phyloP scores from a whole-genome alignment of 352 stramenopile genomes.

The Globisporangium paddicum region DNA sequence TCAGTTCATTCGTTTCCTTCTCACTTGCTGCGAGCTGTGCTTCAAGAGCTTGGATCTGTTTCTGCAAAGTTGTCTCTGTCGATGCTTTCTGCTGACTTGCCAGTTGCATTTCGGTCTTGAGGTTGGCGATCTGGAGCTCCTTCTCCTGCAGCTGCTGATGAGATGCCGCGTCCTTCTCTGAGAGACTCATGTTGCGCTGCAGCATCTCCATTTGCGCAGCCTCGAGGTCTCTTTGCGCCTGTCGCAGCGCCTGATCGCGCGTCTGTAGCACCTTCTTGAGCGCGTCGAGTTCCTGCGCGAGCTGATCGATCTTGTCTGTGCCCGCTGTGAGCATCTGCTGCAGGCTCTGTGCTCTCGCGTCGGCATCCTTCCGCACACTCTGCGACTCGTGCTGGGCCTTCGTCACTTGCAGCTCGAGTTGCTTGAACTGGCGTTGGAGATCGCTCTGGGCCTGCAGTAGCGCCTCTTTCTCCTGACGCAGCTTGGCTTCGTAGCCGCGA shows the following conservation, averaged over 20 bases:
- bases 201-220: conserved; percentile 39
- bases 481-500: conserved; percentile 33
- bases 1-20: conserved; percentile 15
- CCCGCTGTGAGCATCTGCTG: conserved; percentile 34
- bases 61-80: conserved; percentile 9
- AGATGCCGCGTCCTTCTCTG: conserved; percentile 29
- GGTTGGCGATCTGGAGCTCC: conserved; percentile 32
- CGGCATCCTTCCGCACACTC: conserved; percentile 49
- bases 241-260: conserved; percentile 35
- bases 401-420: conserved; percentile 39
- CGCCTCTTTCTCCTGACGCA: conserved; percentile 54
- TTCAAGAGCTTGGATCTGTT: conserved; percentile 23
- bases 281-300: conserved; percentile 34
- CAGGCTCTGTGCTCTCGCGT: conserved; percentile 34
- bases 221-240: conserved; percentile 38
- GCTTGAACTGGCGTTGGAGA: conserved; percentile 26
- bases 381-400: conserved; percentile 42
- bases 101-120: conserved; percentile 22
- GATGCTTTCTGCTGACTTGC: conserved; percentile 16
- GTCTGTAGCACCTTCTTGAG: conserved; percentile 34
- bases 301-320: conserved; percentile 35
- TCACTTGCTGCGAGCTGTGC: conserved; percentile 11
- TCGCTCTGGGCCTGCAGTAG: conserved; percentile 31
- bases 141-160: conserved; percentile 31
- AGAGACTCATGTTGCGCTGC: conserved; percentile 27